Base-by-base conservation (phyloP, 257 asterid species). In the Nicotiana sylvestris region DNA sequence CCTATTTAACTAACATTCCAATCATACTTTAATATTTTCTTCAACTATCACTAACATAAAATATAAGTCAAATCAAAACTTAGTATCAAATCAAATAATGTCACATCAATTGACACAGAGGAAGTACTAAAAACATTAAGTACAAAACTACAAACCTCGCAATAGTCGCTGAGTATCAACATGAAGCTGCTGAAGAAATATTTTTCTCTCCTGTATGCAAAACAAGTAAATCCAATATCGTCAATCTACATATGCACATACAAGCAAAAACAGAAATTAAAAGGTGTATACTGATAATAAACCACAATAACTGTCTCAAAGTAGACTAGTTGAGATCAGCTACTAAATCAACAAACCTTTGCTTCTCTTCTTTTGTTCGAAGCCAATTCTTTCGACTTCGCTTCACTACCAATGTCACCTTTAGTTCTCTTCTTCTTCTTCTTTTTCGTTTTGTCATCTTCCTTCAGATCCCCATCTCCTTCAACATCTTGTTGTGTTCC, bases 141-240 rank as follows among this genome's bases (percentile, higher is more conserved):
- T 25, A 61, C 53, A 76, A 69, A 94, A 98, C 99, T 25, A 61
- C 53, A 76, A 69, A 94, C 99, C 99, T 92, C 98, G 86, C 82
- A 94, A 85, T 57, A 96, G 60, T 76, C 92, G 91, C 89, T 96
- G 99, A 60, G 98, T 88, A 83, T 96, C 99, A 84, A 92, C 97
- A 84, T 96, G 99, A 81, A 96, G 97, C 62, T 93, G 94, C 87
- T 89, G 84, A 12, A 92, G 89, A 82, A 88, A 83, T 25, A 87
- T 86, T 85, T 87, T 87, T 64, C 97, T 92, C 84, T 92, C 97
- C 99, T 96, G 87, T 79, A 83, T 66, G 78, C 46, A 17, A 69
- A 8, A 82, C 64, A 66, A 49, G 37, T 66, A 46, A 81, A 17
- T 25, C 58, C 30, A 74, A 77, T 66, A 66, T 70, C 29, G 49